Percentiles rank a stretch among this genome's conserved stretches.
Conservation (phyloP, 1,284 basidiomycete species). For the Apiotrichum mycotoxinovorans region DNA sequence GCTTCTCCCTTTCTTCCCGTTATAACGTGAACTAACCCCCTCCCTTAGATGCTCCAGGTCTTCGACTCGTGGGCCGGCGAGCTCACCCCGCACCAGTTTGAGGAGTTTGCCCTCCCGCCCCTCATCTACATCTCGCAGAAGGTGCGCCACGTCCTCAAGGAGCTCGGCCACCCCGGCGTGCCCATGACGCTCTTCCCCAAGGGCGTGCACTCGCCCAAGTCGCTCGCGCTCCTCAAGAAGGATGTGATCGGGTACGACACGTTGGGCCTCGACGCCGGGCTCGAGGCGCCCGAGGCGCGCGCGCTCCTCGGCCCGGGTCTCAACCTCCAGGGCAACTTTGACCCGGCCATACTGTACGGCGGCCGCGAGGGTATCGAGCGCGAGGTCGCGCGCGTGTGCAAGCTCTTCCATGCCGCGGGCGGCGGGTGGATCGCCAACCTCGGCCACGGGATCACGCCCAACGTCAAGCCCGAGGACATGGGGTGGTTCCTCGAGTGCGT, state of each 20-base stretch:
- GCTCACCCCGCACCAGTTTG: conserved; percentile 79
- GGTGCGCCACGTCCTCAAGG: conserved; percentile 61
- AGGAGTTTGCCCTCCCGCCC: conserved; percentile 55
- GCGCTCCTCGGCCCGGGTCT: conserved; percentile 58
- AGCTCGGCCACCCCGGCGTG: conserved; percentile 58
- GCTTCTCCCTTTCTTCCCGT: no score
- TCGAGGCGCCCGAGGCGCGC: conserved; percentile 69
- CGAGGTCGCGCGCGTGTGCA: conserved; percentile 78
- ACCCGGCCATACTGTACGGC: conserved; percentile 83
- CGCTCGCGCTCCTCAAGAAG: conserved; percentile 34
- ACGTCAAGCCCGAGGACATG: conserved; percentile 86
- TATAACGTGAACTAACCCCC: conserved; percentile 8
- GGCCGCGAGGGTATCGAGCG: conserved; percentile 81
- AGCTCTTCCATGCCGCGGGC: conserved; percentile 61
- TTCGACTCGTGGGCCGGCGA: conserved; percentile 95
- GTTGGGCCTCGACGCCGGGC: conserved; percentile 83
- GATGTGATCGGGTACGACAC: conserved; percentile 71
- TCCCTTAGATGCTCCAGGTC: conserved; percentile 90
- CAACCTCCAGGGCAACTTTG: conserved; percentile 91
- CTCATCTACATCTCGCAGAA: conserved; percentile 52
- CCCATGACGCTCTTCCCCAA: conserved; percentile 91
- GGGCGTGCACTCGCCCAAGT: conserved; percentile 66
- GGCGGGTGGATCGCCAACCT: conserved; percentile 90
- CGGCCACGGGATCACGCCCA: conserved; percentile 96
- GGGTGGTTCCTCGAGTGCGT: conserved; percentile 86